These are phyloP conservation scores for Scheffersomyces illinoinensis DNA, from an alignment of 1,139 yeast genomes.

Conservation along the genomic window DNA sequence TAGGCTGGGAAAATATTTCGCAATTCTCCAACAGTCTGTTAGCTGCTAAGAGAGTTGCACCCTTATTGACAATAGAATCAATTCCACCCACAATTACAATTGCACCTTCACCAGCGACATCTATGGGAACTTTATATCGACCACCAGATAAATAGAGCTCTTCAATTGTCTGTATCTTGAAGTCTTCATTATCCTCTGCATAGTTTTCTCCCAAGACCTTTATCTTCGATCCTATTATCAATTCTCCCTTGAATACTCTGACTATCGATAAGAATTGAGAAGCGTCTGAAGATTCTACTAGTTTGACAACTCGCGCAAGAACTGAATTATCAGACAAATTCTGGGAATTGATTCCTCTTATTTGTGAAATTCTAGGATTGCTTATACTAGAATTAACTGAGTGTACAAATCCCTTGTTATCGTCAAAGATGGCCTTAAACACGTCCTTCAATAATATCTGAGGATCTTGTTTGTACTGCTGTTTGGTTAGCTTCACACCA, in stretches of 20 bases:
- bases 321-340: conserved; percentile 2
- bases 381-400: conserved; percentile 36
- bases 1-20: conserved; percentile 17
- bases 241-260: conserved; percentile 60
- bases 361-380: conserved; percentile 35
- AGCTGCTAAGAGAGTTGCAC: conserved; percentile 53
- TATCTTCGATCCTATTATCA: conserved; percentile 50
- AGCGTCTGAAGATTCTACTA: conserved; percentile 55
- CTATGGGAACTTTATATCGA: conserved; percentile 61
- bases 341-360: conserved; percentile 17
- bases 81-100: conserved; percentile 69
- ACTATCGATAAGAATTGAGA: conserved; percentile 54
- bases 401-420: conserved; percentile 56
- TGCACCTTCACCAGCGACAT: conserved; percentile 60
- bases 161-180: conserved; percentile 41
- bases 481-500: conserved; percentile 40
- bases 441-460: conserved; percentile 57
- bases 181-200: conserved; percentile 55
- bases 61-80: conserved; percentile 53
- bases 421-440: conserved; percentile 55
- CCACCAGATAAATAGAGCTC: conserved; percentile 68
- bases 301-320: conserved; percentile 62
- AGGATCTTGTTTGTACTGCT: conserved; percentile 51
- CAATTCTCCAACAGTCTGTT: conserved; percentile 1
- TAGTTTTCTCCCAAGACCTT: conserved; percentile 60